phyloP scores from a whole-genome alignment of 345 rosid genomes.

The Aegle marmelos region DNA sequence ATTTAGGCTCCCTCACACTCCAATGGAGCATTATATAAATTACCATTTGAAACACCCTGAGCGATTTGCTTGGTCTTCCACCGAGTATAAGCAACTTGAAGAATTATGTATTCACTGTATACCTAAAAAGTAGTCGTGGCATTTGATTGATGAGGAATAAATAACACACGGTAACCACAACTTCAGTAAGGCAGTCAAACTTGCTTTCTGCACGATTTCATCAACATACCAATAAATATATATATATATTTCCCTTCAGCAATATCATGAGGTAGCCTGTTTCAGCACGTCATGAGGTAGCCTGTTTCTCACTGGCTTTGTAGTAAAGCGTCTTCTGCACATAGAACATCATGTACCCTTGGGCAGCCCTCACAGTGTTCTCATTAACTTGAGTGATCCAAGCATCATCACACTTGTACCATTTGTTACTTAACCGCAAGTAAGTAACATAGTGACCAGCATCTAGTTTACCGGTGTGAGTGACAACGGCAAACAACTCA shows the following conservation, averaged over 20 bases:
- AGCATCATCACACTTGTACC: slow-evolving; percentile 76
- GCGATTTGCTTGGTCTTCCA: slow-evolving; percentile 1
- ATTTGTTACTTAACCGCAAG: slow-evolving; percentile 51
- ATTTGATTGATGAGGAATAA: slow-evolving; percentile 1
- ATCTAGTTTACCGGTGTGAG: slow-evolving; percentile 58
- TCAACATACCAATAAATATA: not conserved
- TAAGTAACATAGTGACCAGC: slow-evolving; percentile 65
- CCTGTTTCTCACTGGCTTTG: slow-evolving; percentile 47
- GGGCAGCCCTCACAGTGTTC: slow-evolving; percentile 59
- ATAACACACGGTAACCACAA: not conserved
- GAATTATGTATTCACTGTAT: slow-evolving; percentile 11
- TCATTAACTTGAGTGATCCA: slow-evolving; percentile 64
- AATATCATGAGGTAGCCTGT: slow-evolving; percentile 20
- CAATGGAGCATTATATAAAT: slow-evolving; percentile 17
- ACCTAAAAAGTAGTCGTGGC: slow-evolving; percentile 17
- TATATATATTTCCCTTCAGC: not conserved
- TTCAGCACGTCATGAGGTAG: slow-evolving; percentile 22
- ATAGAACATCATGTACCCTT: slow-evolving; percentile 74
- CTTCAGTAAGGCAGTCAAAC: not conserved
- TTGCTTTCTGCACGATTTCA: not conserved
- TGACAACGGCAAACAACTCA: slow-evolving; percentile 65
- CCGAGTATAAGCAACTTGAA: slow-evolving; percentile 3
- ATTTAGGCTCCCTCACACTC: slow-evolving; percentile 34
- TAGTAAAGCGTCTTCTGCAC: slow-evolving; percentile 63
- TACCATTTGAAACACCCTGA: not conserved